Evolutionary conservation across 257 asterid genomes (phyloP).

Genomic region (Ilex asprella): DNA sequence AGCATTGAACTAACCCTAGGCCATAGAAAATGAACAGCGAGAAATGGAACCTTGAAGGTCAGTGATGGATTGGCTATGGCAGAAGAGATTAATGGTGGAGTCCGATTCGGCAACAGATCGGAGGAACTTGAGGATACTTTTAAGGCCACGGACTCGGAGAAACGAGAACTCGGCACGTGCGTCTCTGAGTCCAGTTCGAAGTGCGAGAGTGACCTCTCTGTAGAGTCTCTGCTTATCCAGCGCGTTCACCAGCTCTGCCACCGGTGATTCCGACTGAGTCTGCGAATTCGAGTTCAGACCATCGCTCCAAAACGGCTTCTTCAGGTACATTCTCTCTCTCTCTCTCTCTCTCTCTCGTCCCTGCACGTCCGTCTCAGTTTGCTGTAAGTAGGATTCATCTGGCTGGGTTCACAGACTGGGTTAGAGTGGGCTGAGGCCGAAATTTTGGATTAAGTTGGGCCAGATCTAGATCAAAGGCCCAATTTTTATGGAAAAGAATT

Average conservation of each 20-base stretch:
- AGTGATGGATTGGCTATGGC: conserved; percentile 67
- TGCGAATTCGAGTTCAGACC: conserved; percentile 32
- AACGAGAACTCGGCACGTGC: conserved; percentile 91
- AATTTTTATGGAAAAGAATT: too few relatives aligned
- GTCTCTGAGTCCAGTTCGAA: conserved; percentile 76
- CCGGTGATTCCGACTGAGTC: conserved; percentile 46
- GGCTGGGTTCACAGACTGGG: too few relatives aligned
- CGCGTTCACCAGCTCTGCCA: conserved; percentile 66
- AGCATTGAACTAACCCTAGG: too few relatives aligned
- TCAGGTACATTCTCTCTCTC: conserved; percentile 48
- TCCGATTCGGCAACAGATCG: conserved; percentile 78
- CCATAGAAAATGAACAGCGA: not conserved
- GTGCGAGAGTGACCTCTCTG: conserved; percentile 87
- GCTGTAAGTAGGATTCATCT: too few relatives aligned
- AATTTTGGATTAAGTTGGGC: too few relatives aligned
- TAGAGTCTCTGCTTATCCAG: conserved; percentile 71
- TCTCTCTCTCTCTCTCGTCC: too few relatives aligned
- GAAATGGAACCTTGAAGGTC: conserved; percentile 62
- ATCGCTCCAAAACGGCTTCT: conserved; percentile 83
- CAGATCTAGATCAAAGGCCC: too few relatives aligned
- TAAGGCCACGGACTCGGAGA: conserved; percentile 79
- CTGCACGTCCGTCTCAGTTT: too few relatives aligned
- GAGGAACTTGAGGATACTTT: conserved; percentile 78
- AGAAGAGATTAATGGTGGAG: conserved; percentile 59
- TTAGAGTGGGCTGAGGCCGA: too few relatives aligned